Evolutionary conservation across 169 alveolate genomes (phyloP), one percentile per base, ranked within the genome.

Genomic region (Plasmodium gaboni): DNA sequence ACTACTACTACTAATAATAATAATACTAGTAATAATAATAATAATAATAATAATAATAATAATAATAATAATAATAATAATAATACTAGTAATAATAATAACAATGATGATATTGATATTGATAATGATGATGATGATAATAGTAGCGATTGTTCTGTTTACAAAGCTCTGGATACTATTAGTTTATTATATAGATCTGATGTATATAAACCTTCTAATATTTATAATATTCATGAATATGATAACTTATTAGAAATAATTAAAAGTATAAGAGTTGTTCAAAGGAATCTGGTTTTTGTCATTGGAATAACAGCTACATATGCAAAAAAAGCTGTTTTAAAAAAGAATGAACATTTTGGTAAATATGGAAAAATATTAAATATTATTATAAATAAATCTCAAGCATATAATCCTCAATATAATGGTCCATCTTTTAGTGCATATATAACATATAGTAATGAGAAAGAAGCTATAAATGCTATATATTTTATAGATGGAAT

Each of bases 401-500:
- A 96, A 67, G 93, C 94, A n/a, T 96, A 95, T 89, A 96, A 92
- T 87, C 91, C 97, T n/a, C 92, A 90, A 48, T 73, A 78, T 71
- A 94, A 93, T 73, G 97, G 97, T 24, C 98, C 98, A 1, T 96
- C 98, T 3, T 97, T 95, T 92, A 96, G 98, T 51, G 98, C 98
- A 19, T 97, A 96, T 83, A 95, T 97, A 17, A 97, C 99, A 15
- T 97, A 97, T 93, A 93, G 97, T 38, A 95, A 92, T 69, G 96
- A 96, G 64, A 72, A 93, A 10, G 98, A 97, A 73, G 98, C 98
- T 8, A 93, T 97, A 32, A 93, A 94, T 88, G 98, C 98, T 15
- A 97, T 97, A 57, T 97, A 96, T 93, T 95, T 94, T 73, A 94
- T 96, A 17, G 98, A 97, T 80, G 97, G 97, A 46, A 94, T 95